A percentile compares a stretch with the other conserved stretches of the same genome.
These are phyloP conservation scores for Saprolegnia parasitica DNA, from an alignment of 352 stramenopile genomes.

Conservation along the genomic window DNA sequence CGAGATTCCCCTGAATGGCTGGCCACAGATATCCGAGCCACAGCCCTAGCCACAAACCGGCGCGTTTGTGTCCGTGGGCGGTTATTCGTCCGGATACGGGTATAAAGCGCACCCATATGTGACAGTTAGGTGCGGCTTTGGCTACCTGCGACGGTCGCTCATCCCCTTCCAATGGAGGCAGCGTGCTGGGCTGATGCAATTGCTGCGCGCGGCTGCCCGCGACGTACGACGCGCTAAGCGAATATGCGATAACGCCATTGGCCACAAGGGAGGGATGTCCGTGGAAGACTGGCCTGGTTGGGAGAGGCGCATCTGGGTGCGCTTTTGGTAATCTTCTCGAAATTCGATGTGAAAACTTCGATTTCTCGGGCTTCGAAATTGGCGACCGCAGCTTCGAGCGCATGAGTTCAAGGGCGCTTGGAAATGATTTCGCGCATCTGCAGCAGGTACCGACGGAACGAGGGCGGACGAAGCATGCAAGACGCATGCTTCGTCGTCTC, in stretches of 20 bases:
- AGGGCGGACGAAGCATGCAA: no score
- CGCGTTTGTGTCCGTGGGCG: conserved; percentile 27
- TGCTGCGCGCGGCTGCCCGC: background rate
- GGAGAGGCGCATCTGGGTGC: background rate
- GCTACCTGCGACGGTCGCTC: background rate
- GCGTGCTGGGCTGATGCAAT: background rate
- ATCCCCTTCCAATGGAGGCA: background rate
- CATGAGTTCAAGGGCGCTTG: conserved; percentile 10
- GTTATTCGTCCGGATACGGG: background rate
- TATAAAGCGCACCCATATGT: background rate
- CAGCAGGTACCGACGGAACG: conserved; percentile 44
- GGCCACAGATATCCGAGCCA: conserved; percentile 26
- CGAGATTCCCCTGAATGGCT: conserved; percentile 24
- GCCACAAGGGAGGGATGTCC: no score
- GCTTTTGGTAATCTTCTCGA: background rate
- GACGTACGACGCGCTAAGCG: no score
- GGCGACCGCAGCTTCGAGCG: background rate
- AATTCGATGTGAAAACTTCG: conserved; percentile 15
- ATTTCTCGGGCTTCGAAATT: conserved; percentile 16
- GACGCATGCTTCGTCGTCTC: background rate
- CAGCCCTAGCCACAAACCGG: background rate
- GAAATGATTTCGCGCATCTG: conserved; percentile 63
- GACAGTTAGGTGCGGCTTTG: background rate
- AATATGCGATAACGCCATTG: no score
- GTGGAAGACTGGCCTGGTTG: background rate